Conservation (phyloP, 2,329 filamentous ascomycete species). For the Alternaria incomplexa region DNA sequence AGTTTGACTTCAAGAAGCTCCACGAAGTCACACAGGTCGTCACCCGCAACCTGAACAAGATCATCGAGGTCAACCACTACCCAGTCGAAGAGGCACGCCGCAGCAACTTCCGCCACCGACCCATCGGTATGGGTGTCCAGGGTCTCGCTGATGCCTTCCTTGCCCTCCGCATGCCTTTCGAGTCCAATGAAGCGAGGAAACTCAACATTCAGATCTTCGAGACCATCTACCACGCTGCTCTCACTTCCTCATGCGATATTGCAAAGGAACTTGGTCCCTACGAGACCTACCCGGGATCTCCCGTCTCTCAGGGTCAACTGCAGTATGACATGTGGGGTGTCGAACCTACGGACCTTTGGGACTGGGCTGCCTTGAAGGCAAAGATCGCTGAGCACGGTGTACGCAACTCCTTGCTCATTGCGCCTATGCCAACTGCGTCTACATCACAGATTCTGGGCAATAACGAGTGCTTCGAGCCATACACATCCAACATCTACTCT, state of each 20-base stretch:
- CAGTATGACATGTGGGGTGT: slow-evolving; percentile 99
- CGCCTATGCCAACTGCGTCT: slow-evolving; percentile 96
- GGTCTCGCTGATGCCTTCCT: slow-evolving; percentile 98
- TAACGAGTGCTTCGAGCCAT: slow-evolving; percentile 99
- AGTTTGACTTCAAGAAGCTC: slow-evolving; percentile 95
- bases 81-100: slow-evolving; percentile 92
- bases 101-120: slow-evolving; percentile 97
- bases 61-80: slow-evolving; percentile 98
- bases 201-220: slow-evolving; percentile 99
- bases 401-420: slow-evolving; percentile 92
- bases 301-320: slow-evolving; percentile 91
- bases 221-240: slow-evolving; percentile 96
- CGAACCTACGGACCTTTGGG: slow-evolving; percentile 92
- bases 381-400: slow-evolving; percentile 92
- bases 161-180: slow-evolving; percentile 93
- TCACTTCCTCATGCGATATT: slow-evolving; percentile 87
- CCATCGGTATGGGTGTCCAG: slow-evolving; percentile 95
- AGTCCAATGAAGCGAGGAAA: slow-evolving; percentile 90
- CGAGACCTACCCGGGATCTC: slow-evolving; percentile 88
- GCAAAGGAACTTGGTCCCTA: slow-evolving; percentile 86
- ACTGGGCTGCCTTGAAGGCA: slow-evolving; percentile 88
- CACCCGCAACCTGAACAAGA: slow-evolving; percentile 94
- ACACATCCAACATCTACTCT: slow-evolving; percentile 99
- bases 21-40: slow-evolving; percentile 94
- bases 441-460: slow-evolving; percentile 98